A percentile compares a stretch with the other conserved stretches of the same genome.
Conservation (phyloP, 352 stramenopile genomes). For the Phytophthora citrophthora region DNA sequence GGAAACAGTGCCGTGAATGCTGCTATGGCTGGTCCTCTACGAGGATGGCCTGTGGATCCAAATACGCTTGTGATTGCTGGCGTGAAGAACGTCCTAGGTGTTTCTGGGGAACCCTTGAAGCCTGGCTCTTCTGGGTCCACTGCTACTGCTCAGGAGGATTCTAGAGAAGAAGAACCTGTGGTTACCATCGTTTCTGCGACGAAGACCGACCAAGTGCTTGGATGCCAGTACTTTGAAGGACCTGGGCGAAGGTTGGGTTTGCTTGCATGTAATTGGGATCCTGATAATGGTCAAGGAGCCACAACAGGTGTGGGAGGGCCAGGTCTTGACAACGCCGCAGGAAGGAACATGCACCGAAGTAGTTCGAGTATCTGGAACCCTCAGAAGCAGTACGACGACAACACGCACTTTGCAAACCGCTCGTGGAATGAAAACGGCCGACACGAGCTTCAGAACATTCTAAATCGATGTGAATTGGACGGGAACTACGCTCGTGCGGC, state of each 20-base stretch:
- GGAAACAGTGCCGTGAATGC: constrained; percentile 34
- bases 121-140: constrained; percentile 4
- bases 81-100: constrained; percentile 69
- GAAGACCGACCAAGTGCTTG: constrained; percentile 71
- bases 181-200: constrained; percentile 50
- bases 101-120: constrained; percentile 26
- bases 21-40: constrained; percentile 49
- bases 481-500: constrained; percentile 71
- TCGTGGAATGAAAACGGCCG: constrained; percentile 56
- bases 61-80: constrained; percentile 65
- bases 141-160: constrained; percentile 28
- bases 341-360: constrained; percentile 61
- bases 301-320: constrained; percentile 31
- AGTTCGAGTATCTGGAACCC: constrained; percentile 72
- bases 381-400: constrained; percentile 69
- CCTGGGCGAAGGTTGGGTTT: constrained; percentile 69
- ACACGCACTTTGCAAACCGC: constrained; percentile 46
- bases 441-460: constrained; percentile 66
- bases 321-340: constrained; percentile 35
- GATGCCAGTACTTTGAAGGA: constrained; percentile 79
- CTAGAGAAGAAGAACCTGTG: constrained; percentile 21
- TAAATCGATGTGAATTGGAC: constrained; percentile 68
- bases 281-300: constrained; percentile 59
- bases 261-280: constrained; percentile 86
- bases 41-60: constrained; percentile 77